Conservation (phyloP, 208 protist genomes). For the Acanthamoeba healyi region DNA sequence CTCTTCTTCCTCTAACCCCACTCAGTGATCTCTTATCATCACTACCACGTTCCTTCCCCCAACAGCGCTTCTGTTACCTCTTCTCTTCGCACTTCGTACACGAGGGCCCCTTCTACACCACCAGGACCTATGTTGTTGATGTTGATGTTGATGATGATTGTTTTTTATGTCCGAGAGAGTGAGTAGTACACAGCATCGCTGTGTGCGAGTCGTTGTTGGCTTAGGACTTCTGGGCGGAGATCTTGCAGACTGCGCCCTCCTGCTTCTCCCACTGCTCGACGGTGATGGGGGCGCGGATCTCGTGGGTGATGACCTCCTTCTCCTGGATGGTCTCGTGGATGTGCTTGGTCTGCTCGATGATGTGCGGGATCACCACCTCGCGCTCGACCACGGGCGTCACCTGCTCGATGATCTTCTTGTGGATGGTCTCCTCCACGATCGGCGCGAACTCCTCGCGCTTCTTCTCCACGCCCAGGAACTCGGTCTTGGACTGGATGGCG, state of each 20-base stretch:
- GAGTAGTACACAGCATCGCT: too few relatives aligned
- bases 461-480: conserved; percentile 50
- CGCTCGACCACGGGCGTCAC: conserved; percentile 13
- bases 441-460: not conserved
- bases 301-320: conserved; percentile 37
- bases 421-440: conserved; percentile 36
- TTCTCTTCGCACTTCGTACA: too few relatives aligned
- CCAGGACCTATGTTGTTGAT: too few relatives aligned
- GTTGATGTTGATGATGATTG: too few relatives aligned
- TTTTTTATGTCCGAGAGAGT: too few relatives aligned
- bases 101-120: too few relatives aligned
- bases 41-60: too few relatives aligned
- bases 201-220: too few relatives aligned
- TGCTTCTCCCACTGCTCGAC: conserved; percentile 11
- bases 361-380: conserved; percentile 3
- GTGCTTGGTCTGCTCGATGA: conserved; percentile 56
- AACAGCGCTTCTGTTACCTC: too few relatives aligned
- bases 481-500: not conserved
- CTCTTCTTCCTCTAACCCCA: too few relatives aligned
- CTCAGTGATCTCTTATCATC: too few relatives aligned
- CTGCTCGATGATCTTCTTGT: conserved; percentile 61
- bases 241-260: conserved; percentile 34
- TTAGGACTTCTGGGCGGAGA: conserved; percentile 18
- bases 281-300: not conserved
- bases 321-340: conserved; percentile 43